A percentile compares a stretch with the other conserved stretches of the same genome.
phyloP scores from a whole-genome alignment of 441 rosid genomes.

The Adansonia grandidieri region DNA sequence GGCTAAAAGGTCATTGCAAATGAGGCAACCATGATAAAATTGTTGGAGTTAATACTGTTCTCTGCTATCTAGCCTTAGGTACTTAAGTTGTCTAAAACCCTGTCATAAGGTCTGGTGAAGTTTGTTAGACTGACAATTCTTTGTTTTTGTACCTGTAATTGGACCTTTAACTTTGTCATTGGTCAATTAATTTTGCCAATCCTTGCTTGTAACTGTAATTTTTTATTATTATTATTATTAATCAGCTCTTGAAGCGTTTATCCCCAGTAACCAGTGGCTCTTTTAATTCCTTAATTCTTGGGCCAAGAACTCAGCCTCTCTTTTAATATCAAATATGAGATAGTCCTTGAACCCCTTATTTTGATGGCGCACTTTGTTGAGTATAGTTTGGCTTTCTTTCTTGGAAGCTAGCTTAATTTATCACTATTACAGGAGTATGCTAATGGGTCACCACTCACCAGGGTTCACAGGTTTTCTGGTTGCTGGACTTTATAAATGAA shows the following conservation, averaged over 20 bases:
- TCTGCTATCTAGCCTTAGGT: background rate
- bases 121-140: background rate
- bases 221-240: background rate
- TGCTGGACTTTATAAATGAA: background rate
- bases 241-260: background rate
- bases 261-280: background rate
- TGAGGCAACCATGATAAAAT: background rate
- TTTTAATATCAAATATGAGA: background rate
- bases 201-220: background rate
- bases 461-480: background rate
- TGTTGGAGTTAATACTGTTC: background rate
- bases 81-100: background rate
- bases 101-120: background rate
- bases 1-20: background rate
- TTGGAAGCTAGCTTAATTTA: background rate
- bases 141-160: background rate
- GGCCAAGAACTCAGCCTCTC: background rate
- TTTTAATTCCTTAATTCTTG: background rate
- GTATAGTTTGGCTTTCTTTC: background rate
- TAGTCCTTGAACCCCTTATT: background rate
- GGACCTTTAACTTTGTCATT: background rate
- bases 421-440: background rate
- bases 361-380: background rate
- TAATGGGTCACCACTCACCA: background rate
- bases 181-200: background rate